Evolutionary conservation across 257 asterid species (phyloP).

Genomic region (Plantago major): DNA sequence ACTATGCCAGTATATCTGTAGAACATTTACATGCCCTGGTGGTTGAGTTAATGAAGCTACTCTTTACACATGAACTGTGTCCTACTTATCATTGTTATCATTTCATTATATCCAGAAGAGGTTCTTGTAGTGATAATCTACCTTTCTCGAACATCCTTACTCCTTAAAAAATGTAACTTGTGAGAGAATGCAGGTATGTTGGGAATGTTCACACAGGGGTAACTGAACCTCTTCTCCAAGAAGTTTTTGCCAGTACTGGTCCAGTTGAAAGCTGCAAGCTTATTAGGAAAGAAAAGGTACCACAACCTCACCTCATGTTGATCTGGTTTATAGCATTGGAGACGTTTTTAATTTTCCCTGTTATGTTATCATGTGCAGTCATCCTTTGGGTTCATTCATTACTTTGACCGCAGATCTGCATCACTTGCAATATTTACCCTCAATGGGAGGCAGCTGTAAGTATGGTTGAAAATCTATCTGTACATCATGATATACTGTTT

Average conservation of each 20-base stretch:
- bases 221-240: constrained; percentile 84
- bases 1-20: constrained; percentile 3
- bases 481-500: constrained; percentile 5
- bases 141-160: constrained; percentile 15
- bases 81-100: constrained; percentile 16
- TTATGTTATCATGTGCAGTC: constrained; percentile 48
- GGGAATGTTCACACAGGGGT: constrained; percentile 85
- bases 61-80: background rate
- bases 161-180: constrained; percentile 20
- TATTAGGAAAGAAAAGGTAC: constrained; percentile 76
- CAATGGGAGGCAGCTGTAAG: constrained; percentile 81
- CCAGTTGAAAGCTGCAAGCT: constrained; percentile 90
- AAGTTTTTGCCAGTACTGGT: constrained; percentile 71
- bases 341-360: background rate
- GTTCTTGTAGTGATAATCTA: constrained; percentile 23
- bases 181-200: constrained; percentile 53
- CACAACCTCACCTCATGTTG: background rate
- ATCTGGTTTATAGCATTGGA: background rate
- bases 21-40: constrained; percentile 8
- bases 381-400: constrained; percentile 87
- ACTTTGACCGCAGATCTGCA: constrained; percentile 76
- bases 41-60: background rate
- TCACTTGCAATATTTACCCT: constrained; percentile 67
- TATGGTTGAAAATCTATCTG: constrained; percentile 11
- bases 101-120: constrained; percentile 13